Conservation (phyloP, 1,139 yeast genomes). For the Taphrina wiesneri region DNA sequence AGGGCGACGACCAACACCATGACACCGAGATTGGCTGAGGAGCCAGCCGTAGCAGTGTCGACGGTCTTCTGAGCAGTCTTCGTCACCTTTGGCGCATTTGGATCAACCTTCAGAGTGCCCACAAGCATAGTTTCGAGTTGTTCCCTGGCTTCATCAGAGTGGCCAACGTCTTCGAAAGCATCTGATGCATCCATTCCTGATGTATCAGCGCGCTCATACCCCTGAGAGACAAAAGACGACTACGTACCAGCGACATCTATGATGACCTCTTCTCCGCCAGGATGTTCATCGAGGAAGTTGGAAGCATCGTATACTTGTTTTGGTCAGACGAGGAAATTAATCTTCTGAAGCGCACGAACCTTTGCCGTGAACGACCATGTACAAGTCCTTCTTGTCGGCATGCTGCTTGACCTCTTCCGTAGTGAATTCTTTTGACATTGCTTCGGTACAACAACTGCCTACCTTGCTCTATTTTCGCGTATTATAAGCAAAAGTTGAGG, state of each 20-base stretch:
- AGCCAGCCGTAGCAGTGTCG: conserved; percentile 4
- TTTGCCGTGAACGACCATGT: conserved; percentile 87
- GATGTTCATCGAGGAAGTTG: conserved; percentile 88
- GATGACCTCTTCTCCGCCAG: conserved; percentile 98
- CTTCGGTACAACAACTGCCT: background rate
- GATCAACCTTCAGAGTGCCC: conserved; percentile 55
- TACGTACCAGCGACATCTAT: conserved; percentile 75
- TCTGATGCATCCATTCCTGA: conserved; percentile 74
- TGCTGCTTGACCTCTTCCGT: conserved; percentile 77
- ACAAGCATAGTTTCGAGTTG: conserved; percentile 65
- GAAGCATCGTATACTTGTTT: conserved; percentile 73
- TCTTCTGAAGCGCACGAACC: background rate
- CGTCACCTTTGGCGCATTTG: conserved; percentile 27
- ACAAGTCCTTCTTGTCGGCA: conserved; percentile 73
- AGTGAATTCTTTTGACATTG: conserved; percentile 50
- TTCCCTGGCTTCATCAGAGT: conserved; percentile 92
- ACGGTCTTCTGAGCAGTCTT: conserved; percentile 5
- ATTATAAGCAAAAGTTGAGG: background rate
- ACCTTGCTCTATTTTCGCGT: background rate
- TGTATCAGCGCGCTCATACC: background rate
- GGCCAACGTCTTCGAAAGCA: conserved; percentile 95
- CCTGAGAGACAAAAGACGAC: background rate
- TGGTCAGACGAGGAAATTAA: background rate
- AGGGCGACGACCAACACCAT: conserved; percentile 25
- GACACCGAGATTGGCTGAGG: conserved; percentile 27